phyloP scores from a whole-genome alignment of 2,329 filamentous ascomycete species.

The Penicillium sp. region DNA sequence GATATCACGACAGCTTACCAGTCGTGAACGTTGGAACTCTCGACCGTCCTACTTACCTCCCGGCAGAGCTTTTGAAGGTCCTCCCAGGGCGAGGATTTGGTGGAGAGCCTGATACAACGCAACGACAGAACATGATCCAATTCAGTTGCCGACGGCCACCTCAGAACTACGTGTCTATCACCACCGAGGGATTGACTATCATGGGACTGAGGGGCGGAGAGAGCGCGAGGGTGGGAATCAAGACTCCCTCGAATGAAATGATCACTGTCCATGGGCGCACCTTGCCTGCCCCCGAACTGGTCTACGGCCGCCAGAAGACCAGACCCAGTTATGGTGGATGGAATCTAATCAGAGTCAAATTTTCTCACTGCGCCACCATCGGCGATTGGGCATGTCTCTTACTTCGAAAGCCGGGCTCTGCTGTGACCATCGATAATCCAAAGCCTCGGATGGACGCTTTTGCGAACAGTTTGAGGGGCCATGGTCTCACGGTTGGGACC shows the following conservation, averaged over 20 bases:
- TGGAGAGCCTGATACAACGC: conserved; percentile 52
- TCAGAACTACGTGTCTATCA: conserved; percentile 62
- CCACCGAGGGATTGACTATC: conserved; percentile 16
- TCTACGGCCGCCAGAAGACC: conserved; percentile 9
- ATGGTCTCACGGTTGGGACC: background rate
- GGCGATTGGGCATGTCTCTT: conserved; percentile 7
- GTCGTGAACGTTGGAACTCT: conserved; percentile 61
- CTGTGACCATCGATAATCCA: background rate
- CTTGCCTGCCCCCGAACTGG: conserved; percentile 13
- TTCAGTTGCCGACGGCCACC: conserved; percentile 65
- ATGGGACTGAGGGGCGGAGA: conserved; percentile 7
- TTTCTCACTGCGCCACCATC: background rate
- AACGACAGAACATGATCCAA: conserved; percentile 64
- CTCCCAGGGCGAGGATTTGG: conserved; percentile 59
- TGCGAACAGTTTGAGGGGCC: conserved; percentile 1
- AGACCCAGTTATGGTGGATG: conserved; percentile 11
- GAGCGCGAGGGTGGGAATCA: conserved; percentile 4
- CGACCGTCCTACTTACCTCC: conserved; percentile 58
- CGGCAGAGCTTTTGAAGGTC: conserved; percentile 61
- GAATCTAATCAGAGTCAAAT: conserved; percentile 17
- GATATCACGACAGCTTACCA: conserved; percentile 42
- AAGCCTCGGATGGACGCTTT: background rate
- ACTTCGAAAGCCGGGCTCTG: background rate
- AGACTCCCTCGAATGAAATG: conserved; percentile 9
- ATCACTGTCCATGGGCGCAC: conserved; percentile 15